Evolutionary conservation across 805 yeast genomes (phyloP).

Genomic region (Phaffomyces opuntiae): DNA sequence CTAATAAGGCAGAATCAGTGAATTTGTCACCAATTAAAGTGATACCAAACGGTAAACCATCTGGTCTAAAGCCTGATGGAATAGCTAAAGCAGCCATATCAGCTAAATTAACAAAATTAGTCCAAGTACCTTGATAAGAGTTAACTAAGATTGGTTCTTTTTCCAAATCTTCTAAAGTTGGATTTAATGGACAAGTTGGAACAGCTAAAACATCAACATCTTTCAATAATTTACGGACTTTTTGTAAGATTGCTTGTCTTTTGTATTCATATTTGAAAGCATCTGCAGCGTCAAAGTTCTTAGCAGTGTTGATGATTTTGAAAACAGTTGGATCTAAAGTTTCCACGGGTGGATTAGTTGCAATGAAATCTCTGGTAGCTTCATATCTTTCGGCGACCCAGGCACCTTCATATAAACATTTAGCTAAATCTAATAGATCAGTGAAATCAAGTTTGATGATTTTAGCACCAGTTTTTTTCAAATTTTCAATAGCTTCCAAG

Average conservation of each 20-base stretch:
- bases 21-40: constrained; percentile 77
- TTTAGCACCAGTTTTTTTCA: constrained; percentile 49
- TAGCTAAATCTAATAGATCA: constrained; percentile 74
- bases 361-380: constrained; percentile 69
- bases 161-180: constrained; percentile 65
- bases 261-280: constrained; percentile 82
- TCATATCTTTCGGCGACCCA: constrained; percentile 96
- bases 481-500: constrained; percentile 48
- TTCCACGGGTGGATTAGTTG: constrained; percentile 59
- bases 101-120: constrained; percentile 91
- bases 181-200: constrained; percentile 93
- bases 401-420: constrained; percentile 92
- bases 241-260: constrained; percentile 71
- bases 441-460: constrained; percentile 63
- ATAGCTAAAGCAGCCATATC: constrained; percentile 88
- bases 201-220: constrained; percentile 73
- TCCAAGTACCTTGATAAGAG: constrained; percentile 96
- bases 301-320: constrained; percentile 72
- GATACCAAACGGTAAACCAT: constrained; percentile 87
- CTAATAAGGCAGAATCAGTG: constrained; percentile 83
- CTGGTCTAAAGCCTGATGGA: constrained; percentile 83
- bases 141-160: constrained; percentile 77
- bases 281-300: constrained; percentile 71
- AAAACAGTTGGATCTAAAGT: constrained; percentile 81
- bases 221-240: constrained; percentile 45